Conservation (phyloP, 2,329 filamentous ascomycete genomes). For the Achaetomium macrosporum region DNA sequence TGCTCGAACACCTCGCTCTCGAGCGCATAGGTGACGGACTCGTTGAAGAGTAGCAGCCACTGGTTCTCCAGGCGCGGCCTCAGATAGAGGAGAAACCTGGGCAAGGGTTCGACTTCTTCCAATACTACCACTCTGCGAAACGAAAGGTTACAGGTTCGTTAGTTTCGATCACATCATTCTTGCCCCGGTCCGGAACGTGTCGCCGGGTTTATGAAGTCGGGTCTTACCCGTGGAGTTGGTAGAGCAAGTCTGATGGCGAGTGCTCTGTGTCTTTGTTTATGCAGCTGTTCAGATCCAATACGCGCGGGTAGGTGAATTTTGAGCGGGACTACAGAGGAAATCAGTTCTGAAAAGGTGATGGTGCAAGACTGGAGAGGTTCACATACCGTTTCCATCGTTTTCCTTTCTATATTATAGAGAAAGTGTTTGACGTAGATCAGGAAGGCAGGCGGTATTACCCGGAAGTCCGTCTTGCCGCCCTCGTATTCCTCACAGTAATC, state of each 20-base stretch:
- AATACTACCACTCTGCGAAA: neutral
- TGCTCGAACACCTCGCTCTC: no score
- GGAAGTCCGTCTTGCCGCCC: neutral
- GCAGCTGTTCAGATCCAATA: neutral
- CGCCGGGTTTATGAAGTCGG: no score
- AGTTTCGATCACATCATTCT: no score
- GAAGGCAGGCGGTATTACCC: neutral
- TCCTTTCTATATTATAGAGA: no score
- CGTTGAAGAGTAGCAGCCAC: slow-evolving; percentile 1
- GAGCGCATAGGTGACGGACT: no score
- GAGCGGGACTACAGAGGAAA: neutral
- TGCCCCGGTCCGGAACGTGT: no score
- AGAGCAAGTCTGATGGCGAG: neutral
- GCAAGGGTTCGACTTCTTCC: neutral
- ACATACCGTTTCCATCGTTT: no score
- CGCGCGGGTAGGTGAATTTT: neutral
- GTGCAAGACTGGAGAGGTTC: no score
- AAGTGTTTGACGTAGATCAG: neutral
- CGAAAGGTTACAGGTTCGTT: no score
- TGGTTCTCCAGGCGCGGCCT: neutral
- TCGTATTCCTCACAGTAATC: neutral
- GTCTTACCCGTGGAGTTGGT: neutral
- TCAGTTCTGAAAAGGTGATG: no score
- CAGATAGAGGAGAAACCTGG: neutral
- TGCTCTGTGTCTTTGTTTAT: neutral